Conservation (phyloP, 2,329 filamentous ascomycete species). For the Penicillium paneum region DNA sequence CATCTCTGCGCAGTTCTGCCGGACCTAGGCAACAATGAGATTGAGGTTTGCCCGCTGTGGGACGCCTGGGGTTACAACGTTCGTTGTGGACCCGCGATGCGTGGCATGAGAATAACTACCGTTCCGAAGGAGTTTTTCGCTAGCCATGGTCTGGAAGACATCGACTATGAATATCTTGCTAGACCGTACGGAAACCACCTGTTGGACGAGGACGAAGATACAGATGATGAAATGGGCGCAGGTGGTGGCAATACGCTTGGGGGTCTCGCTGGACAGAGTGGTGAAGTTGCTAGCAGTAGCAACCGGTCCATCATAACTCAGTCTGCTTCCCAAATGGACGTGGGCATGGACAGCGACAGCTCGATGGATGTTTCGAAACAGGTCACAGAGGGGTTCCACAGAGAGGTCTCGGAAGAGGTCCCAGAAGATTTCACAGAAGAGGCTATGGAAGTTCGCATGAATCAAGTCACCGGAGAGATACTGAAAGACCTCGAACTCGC, state of each 20-base stretch:
- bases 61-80: not conserved
- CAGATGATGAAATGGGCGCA: not conserved
- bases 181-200: not conserved
- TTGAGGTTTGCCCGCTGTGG: not conserved
- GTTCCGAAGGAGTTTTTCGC: not conserved
- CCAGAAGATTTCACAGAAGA: not conserved
- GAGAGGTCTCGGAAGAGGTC: not conserved
- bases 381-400: not conserved
- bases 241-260: not conserved
- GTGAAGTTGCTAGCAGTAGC: not conserved
- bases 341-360: not conserved
- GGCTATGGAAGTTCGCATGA: not conserved
- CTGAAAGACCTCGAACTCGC: too few species aligned
- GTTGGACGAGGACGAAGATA: not conserved
- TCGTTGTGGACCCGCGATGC: not conserved
- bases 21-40: not conserved
- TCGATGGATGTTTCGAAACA: not conserved
- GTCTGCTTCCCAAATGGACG: not conserved
- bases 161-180: not conserved
- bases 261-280: not conserved
- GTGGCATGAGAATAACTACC: not conserved
- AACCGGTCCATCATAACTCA: not conserved
- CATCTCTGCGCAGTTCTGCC: slow-evolving; percentile 1
- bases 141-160: not conserved
- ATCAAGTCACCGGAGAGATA: not conserved